These are phyloP conservation scores for Pythium periplocum DNA, from an alignment of 352 stramenopile species.

Conservation along the genomic window DNA sequence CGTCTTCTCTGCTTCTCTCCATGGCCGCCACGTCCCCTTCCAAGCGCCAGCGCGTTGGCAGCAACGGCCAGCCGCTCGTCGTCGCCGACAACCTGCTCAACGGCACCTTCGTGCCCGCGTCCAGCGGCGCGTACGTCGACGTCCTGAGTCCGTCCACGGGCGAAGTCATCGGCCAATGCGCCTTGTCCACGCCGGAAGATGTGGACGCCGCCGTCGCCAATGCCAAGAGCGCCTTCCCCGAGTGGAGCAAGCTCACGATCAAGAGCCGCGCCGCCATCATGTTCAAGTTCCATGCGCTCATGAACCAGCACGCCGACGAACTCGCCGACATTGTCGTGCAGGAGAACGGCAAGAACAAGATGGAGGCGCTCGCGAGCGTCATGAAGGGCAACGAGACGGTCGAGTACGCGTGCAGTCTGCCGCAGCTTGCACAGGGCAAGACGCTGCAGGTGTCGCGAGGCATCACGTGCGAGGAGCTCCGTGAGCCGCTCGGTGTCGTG, in stretches of 20 bases:
- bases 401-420: slow-evolving; percentile 94
- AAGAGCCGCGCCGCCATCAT: slow-evolving; percentile 95
- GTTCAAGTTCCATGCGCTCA: slow-evolving; percentile 94
- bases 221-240: slow-evolving; percentile 79
- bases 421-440: slow-evolving; percentile 89
- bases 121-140: slow-evolving; percentile 36
- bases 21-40: no score
- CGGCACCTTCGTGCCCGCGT: slow-evolving; percentile 47
- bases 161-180: slow-evolving; percentile 72
- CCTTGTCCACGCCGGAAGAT: slow-evolving; percentile 76
- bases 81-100: slow-evolving; percentile 67
- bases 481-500: slow-evolving; percentile 91
- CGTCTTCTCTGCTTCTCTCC: no score
- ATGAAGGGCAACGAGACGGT: slow-evolving; percentile 98
- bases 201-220: slow-evolving; percentile 80
- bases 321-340: slow-evolving; percentile 91
- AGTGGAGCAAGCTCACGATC: slow-evolving; percentile 90
- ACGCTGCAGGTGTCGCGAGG: slow-evolving; percentile 79
- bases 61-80: not conserved
- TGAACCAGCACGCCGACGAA: slow-evolving; percentile 88
- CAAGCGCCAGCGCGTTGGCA: no score
- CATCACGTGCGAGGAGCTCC: slow-evolving; percentile 92
- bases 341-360: slow-evolving; percentile 98
- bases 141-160: slow-evolving; percentile 63
- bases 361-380: slow-evolving; percentile 94